phyloP scores from a whole-genome alignment of 2,329 filamentous ascomycete genomes.

The Lasiodiplodia sp. region DNA sequence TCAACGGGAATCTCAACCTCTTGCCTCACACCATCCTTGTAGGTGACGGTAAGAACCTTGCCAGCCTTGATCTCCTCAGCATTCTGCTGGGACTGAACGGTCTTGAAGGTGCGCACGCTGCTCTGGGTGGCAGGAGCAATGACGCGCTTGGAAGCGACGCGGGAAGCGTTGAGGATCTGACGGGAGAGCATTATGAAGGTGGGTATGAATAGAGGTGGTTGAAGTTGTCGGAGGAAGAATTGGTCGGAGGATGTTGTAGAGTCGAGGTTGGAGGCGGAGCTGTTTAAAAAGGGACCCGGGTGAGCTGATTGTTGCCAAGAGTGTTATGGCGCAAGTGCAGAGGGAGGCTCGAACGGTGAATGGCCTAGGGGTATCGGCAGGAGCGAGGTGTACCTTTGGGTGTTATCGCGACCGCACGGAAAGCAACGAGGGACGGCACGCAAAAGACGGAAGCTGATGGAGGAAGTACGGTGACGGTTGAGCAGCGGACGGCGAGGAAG shows the following conservation, averaged over 20 bases:
- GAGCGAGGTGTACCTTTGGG: slow-evolving; percentile 7
- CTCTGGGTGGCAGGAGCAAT: slow-evolving; percentile 16
- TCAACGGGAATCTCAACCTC: slow-evolving; percentile 41
- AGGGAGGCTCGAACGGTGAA: slow-evolving; percentile 15
- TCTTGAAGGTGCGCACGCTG: slow-evolving; percentile 29
- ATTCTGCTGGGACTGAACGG: slow-evolving; percentile 23
- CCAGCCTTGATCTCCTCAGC: slow-evolving; percentile 29
- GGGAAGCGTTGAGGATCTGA: slow-evolving; percentile 15
- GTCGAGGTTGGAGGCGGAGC: background rate
- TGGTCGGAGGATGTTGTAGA: background rate
- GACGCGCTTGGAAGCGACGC: slow-evolving; percentile 29
- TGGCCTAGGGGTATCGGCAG: slow-evolving; percentile 4
- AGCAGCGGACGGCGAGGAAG: background rate
- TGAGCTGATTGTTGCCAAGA: slow-evolving; percentile 1
- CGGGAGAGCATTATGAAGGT: slow-evolving; percentile 25
- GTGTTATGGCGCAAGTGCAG: slow-evolving; percentile 3
- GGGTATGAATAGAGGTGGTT: background rate
- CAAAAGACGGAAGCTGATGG: slow-evolving; percentile 15
- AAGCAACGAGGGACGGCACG: background rate
- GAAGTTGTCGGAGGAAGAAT: background rate
- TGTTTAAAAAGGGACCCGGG: background rate
- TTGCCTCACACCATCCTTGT: slow-evolving; percentile 29
- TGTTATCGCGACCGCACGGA: slow-evolving; percentile 8
- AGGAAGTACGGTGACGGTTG: slow-evolving; percentile 24
- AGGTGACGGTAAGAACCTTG: slow-evolving; percentile 30